Evolutionary conservation across 345 rosid genomes (phyloP).

Genomic region (Eucalyptus sideroxylon): DNA sequence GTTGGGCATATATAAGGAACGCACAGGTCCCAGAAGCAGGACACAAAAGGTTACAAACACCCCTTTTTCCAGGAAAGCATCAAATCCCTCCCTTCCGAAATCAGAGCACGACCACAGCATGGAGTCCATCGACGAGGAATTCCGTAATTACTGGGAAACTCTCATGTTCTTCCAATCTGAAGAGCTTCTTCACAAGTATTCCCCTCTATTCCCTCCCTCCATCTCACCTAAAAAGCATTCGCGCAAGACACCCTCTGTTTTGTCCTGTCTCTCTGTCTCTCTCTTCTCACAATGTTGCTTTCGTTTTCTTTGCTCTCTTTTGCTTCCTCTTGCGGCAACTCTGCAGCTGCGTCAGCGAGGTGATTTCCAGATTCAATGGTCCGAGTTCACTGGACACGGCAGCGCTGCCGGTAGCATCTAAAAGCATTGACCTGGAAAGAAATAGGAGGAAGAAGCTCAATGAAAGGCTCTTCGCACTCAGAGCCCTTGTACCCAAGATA

Average conservation of each 20-base stretch:
- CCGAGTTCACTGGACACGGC: slow-evolving; percentile 82
- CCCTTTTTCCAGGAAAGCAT: not conserved
- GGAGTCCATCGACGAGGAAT: not conserved
- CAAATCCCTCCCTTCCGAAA: not conserved
- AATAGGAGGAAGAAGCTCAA: slow-evolving; percentile 80
- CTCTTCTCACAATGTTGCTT: not conserved
- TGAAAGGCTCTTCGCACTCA: slow-evolving; percentile 69
- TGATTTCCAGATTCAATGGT: slow-evolving; percentile 34
- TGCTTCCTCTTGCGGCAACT: not conserved
- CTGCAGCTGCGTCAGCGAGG: not conserved
- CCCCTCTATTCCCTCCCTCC: not conserved
- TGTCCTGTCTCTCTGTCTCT: not conserved
- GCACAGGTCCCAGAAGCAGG: not conserved
- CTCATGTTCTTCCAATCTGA: not conserved
- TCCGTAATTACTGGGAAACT: not conserved
- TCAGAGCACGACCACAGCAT: not conserved
- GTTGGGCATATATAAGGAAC: not conserved
- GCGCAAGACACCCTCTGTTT: not conserved
- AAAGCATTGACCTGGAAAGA: slow-evolving; percentile 71
- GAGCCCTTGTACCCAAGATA: slow-evolving; percentile 90
- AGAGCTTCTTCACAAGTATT: not conserved
- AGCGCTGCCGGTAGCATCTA: slow-evolving; percentile 54
- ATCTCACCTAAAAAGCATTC: not conserved
- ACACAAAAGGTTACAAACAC: not conserved
- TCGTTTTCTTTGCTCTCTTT: not conserved